Evolutionary conservation across 2,329 filamentous ascomycete species (phyloP).

Genomic region (Sclerotinia minor): DNA sequence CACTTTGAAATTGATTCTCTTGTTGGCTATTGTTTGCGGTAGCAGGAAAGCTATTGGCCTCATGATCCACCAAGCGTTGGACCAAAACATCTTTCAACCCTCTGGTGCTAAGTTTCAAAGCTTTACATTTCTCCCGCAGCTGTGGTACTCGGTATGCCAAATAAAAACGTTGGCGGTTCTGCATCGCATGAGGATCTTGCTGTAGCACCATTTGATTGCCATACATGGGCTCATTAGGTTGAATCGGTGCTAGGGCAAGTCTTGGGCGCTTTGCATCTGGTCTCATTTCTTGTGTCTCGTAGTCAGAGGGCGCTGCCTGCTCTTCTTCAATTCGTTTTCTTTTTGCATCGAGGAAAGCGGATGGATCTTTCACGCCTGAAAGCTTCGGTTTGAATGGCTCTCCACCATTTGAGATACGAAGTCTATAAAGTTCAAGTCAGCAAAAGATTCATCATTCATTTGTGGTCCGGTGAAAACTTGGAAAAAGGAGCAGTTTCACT

Average conservation of each 20-base stretch:
- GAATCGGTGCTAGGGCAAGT: not conserved
- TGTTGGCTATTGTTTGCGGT: not conserved
- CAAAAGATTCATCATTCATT: not conserved
- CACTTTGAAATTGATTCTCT: not conserved
- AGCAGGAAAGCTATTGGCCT: not conserved
- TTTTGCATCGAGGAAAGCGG: not conserved
- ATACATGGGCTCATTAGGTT: rapidly evolving
- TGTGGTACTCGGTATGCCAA: not conserved
- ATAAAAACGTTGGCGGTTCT: not conserved
- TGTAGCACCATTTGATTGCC: not conserved
- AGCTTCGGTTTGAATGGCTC: not conserved
- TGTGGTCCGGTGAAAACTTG: rapidly evolving
- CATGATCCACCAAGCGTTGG: not conserved
- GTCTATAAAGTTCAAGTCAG: not conserved
- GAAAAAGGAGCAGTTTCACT: not conserved
- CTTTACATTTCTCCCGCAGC: not conserved
- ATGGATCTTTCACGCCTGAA: too few species aligned
- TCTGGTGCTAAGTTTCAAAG: too few species aligned
- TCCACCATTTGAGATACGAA: not conserved
- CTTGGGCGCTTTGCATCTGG: not conserved
- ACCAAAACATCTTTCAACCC: not conserved
- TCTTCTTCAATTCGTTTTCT: not conserved
- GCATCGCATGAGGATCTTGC: too few species aligned
- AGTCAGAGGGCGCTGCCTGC: too few species aligned
- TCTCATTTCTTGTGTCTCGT: rapidly evolving